Conservation (phyloP, 2,329 filamentous ascomycete species). For the Clathrospora elynae region DNA sequence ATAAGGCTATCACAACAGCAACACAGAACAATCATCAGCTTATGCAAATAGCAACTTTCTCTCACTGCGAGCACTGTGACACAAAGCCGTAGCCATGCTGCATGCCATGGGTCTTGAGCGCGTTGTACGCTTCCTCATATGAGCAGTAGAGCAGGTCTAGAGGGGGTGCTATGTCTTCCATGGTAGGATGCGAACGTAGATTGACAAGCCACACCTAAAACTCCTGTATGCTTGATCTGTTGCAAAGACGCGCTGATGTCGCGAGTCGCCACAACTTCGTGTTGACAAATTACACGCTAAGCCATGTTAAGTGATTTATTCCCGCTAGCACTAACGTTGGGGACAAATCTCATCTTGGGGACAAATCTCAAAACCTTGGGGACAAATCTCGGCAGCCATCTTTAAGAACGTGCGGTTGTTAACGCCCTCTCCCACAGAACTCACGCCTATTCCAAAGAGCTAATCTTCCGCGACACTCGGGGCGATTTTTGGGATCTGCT, state of each 20-base stretch:
- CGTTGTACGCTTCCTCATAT: constrained; percentile 22
- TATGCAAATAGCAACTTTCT: not conserved
- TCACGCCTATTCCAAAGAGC: too few relatives aligned
- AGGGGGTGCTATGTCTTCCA: constrained; percentile 15
- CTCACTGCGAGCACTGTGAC: constrained; percentile 15
- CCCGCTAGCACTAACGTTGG: constrained; percentile 10
- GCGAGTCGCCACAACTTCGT: constrained; percentile 9
- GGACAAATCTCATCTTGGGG: constrained; percentile 10
- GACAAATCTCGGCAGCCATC: constrained; percentile 12
- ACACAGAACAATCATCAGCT: not conserved
- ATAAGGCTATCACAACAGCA: constrained; percentile 2
- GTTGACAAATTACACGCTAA: constrained; percentile 17
- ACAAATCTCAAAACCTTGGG: constrained; percentile 9
- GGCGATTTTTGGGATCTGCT: too few relatives aligned
- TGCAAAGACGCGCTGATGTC: constrained; percentile 12
- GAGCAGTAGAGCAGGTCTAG: constrained; percentile 14
- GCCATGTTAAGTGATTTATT: constrained; percentile 4
- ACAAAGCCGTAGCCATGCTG: constrained; percentile 21
- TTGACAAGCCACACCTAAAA: not conserved
- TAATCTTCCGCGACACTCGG: too few relatives aligned
- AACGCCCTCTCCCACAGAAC: too few relatives aligned
- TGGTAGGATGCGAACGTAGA: constrained; percentile 5
- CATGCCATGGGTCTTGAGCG: constrained; percentile 19
- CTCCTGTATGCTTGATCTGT: not conserved
- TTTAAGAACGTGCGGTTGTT: too few relatives aligned